Conservation (phyloP, 2,329 filamentous ascomycete genomes). For the Colletotrichum cereale region DNA sequence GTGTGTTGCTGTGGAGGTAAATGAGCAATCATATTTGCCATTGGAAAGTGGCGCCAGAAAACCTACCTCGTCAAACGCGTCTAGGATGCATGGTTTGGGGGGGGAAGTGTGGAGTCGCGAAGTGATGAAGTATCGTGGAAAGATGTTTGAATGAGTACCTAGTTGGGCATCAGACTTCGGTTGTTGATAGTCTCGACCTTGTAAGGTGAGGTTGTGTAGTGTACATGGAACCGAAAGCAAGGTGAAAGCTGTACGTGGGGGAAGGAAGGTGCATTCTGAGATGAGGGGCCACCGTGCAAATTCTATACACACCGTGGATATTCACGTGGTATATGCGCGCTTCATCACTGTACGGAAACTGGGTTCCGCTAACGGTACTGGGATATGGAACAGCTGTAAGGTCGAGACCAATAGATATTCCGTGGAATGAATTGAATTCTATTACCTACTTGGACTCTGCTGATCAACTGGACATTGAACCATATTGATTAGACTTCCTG, state of each 20-base stretch:
- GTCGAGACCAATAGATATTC: not conserved
- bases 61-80: conserved; percentile 24
- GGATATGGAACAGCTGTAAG: not conserved
- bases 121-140: not conserved
- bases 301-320: not conserved
- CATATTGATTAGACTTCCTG: not conserved
- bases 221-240: conserved; percentile 23
- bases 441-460: not conserved
- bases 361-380: not conserved
- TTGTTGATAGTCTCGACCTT: conserved; percentile 18
- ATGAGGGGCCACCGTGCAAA: conserved; percentile 35
- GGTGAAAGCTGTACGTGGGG: conserved; percentile 32
- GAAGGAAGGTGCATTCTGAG: conserved; percentile 18
- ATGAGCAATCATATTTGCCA: conserved; percentile 30
- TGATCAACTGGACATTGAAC: not conserved
- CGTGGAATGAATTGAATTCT: conserved; percentile 14
- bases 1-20: conserved; percentile 20
- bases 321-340: not conserved
- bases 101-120: not conserved
- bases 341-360: conserved; percentile 17
- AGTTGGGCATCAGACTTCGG: not conserved
- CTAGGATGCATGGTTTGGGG: conserved; percentile 13
- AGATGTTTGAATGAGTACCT: not conserved
- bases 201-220: conserved; percentile 6
- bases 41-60: not conserved